Conservation (phyloP, 2,329 filamentous ascomycete genomes). For the Pseudogymnoascus sp. region DNA sequence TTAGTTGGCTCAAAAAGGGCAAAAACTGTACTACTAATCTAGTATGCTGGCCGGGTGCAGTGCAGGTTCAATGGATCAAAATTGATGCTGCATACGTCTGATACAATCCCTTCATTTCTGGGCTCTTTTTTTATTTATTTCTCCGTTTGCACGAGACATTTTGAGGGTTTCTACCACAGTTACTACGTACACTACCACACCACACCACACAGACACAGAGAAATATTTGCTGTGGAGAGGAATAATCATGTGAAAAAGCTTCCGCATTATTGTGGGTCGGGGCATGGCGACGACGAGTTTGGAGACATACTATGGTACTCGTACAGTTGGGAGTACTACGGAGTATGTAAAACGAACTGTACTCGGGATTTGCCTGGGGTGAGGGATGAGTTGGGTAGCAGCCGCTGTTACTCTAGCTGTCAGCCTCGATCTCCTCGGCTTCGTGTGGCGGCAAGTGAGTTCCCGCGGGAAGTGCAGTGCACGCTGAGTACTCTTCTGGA, state of each 20-base stretch:
- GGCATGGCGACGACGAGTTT: constrained; percentile 7
- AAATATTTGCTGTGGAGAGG: neutral
- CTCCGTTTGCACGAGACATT: constrained; percentile 5
- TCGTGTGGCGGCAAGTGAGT: neutral
- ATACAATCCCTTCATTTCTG: neutral
- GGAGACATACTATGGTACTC: neutral
- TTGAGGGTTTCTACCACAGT: neutral
- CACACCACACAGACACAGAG: neutral
- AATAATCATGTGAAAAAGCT: constrained; percentile 10
- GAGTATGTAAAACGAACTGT: too few relatives aligned
- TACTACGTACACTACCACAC: neutral
- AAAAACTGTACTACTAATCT: neutral
- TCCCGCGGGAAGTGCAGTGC: too few relatives aligned
- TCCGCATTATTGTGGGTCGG: neutral
- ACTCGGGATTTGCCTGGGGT: neutral
- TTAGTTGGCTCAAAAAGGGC: neutral
- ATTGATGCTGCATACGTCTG: neutral
- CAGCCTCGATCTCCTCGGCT: constrained; percentile 8
- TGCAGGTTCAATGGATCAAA: neutral
- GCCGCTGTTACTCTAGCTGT: constrained; percentile 4
- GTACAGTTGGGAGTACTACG: too few relatives aligned
- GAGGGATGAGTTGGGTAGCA: neutral
- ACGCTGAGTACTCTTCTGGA: neutral
- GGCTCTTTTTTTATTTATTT: neutral
- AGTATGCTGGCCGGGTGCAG: neutral